Evolutionary conservation across 2,329 filamentous ascomycete species (phyloP), one percentile per base, ranked within the genome.

Genomic region (Epichloe baconii): DNA sequence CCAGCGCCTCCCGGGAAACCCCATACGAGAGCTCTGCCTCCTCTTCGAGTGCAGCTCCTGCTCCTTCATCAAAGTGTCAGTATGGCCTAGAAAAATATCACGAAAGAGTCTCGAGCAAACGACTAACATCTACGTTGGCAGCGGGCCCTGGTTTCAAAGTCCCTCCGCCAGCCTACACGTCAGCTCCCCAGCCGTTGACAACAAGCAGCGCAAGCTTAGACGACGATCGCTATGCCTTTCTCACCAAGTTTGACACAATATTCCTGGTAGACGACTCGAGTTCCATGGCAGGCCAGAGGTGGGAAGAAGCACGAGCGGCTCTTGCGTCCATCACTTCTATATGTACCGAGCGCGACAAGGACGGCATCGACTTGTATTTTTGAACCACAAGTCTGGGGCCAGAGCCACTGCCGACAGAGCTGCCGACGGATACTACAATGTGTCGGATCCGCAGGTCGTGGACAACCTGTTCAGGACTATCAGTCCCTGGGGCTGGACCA

Each of bases 251-350:
- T 63, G 88, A 97, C 68, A 96, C 89, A 35, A 70, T 91, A 51
- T 90, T 97, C 64, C 69, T 97, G 1, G 88, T 97, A 62, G 91
- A 97, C 63, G 91, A 97, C 71, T 89, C 84, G n/a, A 80, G 81
- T 5, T 90, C 85, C 59, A 97, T 97, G 91, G 73, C 1, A 23
- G 87, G 85, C 15, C 63, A 71, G n/a, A 77, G 76, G 21, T 97
- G 91, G 91, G 66, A 70, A 12, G 86, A 96, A 65, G 86, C 87
- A 0, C 70, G 76, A 26, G 71, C 76, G 8, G 87, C 85, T 1
- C 77, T 97, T 2, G 69, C 76, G 35, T 74, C 80, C 46, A 89
- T 97, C 61, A 78, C 88, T 0, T 88, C 88, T 0, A 85, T 95
- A 61, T 94, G 90, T 68, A 86, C 87, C 1, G 65, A 72, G 4